phyloP scores from a whole-genome alignment of 2,329 filamentous ascomycete genomes.

The Epichloe uncinata region DNA sequence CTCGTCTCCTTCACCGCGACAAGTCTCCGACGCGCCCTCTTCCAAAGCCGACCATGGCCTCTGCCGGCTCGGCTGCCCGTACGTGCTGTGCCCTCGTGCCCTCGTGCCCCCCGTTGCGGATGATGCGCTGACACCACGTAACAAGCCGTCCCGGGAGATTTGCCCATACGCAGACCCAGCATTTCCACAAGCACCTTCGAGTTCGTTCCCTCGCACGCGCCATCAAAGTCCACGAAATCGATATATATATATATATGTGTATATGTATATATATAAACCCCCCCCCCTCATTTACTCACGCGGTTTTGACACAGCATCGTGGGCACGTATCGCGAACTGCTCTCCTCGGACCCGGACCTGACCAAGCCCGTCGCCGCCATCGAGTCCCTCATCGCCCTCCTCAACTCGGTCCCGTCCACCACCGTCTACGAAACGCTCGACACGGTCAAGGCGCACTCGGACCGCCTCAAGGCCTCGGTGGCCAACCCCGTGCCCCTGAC shows the following conservation, averaged over 20 bases:
- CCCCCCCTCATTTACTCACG: slow-evolving; percentile 4
- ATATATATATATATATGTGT: too few species aligned
- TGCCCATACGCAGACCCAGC: slow-evolving; percentile 5
- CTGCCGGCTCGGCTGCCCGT: not conserved
- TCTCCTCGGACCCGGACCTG: slow-evolving; percentile 60
- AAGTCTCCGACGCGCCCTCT: not conserved
- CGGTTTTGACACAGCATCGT: slow-evolving; percentile 33
- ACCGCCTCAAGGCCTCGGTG: slow-evolving; percentile 62
- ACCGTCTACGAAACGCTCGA: slow-evolving; percentile 93
- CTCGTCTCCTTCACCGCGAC: not conserved
- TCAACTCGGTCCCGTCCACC: slow-evolving; percentile 63
- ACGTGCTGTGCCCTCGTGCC: not conserved
- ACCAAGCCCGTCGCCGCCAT: slow-evolving; percentile 95
- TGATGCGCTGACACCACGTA: not conserved
- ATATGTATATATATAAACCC: too few species aligned
- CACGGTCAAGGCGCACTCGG: slow-evolving; percentile 64
- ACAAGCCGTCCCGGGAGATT: slow-evolving; percentile 2
- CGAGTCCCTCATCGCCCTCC: slow-evolving; percentile 76
- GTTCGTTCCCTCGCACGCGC: not conserved
- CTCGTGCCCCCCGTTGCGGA: not conserved
- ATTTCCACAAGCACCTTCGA: slow-evolving; percentile 12
- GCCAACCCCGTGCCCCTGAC: slow-evolving; percentile 84
- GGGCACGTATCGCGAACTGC: slow-evolving; percentile 38
- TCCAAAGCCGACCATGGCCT: slow-evolving; percentile 2
- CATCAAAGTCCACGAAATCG: not conserved